Conservation (phyloP, 2,329 filamentous ascomycete genomes). For the Colletotrichum neosansevieriae region DNA sequence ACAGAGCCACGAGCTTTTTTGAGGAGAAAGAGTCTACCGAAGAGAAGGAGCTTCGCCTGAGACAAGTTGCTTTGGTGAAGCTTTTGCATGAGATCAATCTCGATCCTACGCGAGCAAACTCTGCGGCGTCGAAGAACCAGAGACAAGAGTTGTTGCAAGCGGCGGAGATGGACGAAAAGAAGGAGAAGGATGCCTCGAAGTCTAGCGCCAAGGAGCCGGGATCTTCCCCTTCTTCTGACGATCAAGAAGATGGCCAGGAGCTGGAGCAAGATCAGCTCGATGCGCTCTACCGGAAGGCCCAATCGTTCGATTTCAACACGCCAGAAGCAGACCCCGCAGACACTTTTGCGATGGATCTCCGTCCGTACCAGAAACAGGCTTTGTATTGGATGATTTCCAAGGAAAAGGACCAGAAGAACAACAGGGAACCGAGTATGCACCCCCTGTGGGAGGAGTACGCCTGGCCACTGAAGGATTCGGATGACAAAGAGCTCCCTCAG, state of each 20-base stretch:
- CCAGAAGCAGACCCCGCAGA: slow-evolving; percentile 86
- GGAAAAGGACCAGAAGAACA: slow-evolving; percentile 81
- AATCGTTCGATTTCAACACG: slow-evolving; percentile 95
- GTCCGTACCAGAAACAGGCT: slow-evolving; percentile 95
- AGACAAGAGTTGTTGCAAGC: slow-evolving; percentile 87
- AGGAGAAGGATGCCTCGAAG: slow-evolving; percentile 66
- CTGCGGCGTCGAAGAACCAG: slow-evolving; percentile 80
- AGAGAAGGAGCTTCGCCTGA: slow-evolving; percentile 84
- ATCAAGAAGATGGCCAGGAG: slow-evolving; percentile 90
- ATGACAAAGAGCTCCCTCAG: slow-evolving; percentile 79
- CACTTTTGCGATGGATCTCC: slow-evolving; percentile 84
- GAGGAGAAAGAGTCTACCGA: slow-evolving; percentile 88
- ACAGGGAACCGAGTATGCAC: slow-evolving; percentile 87
- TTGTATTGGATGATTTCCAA: slow-evolving; percentile 97
- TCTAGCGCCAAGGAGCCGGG: slow-evolving; percentile 46
- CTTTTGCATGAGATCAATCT: slow-evolving; percentile 91
- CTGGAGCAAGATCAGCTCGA: slow-evolving; percentile 97
- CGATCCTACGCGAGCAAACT: slow-evolving; percentile 79
- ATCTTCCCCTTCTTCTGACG: slow-evolving; percentile 69
- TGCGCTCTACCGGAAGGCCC: slow-evolving; percentile 92
- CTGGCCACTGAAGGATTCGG: slow-evolving; percentile 89
- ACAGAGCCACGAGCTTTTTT: slow-evolving; percentile 79
- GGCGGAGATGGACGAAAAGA: slow-evolving; percentile 88
- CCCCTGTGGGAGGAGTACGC: slow-evolving; percentile 96
- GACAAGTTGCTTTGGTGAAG: slow-evolving; percentile 89